phyloP scores from a whole-genome alignment of 2,329 filamentous ascomycete species.

The Chaetothyriales sp. region DNA sequence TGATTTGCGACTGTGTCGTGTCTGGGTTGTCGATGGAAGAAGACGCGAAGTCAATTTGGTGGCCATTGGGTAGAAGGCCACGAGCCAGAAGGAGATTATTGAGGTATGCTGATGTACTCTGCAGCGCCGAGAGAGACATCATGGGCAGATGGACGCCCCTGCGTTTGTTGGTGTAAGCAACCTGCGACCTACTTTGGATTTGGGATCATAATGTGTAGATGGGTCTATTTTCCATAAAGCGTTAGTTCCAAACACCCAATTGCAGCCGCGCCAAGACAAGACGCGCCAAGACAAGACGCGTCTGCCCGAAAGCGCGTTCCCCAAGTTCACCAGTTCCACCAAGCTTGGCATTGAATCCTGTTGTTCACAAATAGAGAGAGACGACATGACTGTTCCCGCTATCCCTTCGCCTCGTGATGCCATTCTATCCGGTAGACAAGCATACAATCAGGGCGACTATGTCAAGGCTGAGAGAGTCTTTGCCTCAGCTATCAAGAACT shows the following conservation, averaged over 20 bases:
- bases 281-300: neutral
- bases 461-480: constrained; percentile 3
- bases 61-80: constrained; percentile 44
- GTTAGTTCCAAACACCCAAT: constrained; percentile 1
- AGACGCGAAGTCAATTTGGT: constrained; percentile 63
- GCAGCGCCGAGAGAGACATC: constrained; percentile 24
- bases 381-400: neutral
- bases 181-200: too few relatives aligned
- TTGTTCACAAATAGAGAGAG: neutral
- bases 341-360: too few relatives aligned
- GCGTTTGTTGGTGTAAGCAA: neutral
- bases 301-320: too few relatives aligned
- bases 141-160: neutral
- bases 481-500: constrained; percentile 3
- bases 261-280: neutral
- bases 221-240: neutral
- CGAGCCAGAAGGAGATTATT: constrained; percentile 52
- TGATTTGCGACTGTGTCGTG: constrained; percentile 68
- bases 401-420: neutral
- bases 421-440: neutral
- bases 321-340: too few relatives aligned
- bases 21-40: constrained; percentile 43
- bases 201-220: neutral
- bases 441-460: constrained; percentile 1
- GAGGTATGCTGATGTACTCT: constrained; percentile 47